Conservation (phyloP, 106 monocot species). For the Amphibolis antarctica region DNA sequence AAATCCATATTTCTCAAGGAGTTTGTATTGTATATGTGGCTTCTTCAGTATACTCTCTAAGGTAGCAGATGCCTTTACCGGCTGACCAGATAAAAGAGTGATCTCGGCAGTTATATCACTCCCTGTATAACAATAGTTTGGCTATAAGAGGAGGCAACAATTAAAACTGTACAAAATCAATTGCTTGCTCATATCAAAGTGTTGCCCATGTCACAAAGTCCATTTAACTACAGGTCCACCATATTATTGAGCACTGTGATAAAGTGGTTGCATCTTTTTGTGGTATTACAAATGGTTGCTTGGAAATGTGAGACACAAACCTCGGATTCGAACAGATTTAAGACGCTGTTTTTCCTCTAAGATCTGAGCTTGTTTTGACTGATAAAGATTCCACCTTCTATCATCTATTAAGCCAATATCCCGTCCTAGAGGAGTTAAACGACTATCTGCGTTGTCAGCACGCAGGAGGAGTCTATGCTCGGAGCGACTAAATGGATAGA, state of each 20-base stretch:
- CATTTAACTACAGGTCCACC: too few species aligned
- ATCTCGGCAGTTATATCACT: constrained; percentile 75
- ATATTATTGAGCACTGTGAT: neutral
- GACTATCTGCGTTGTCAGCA: constrained; percentile 94
- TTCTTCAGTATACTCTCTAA: constrained; percentile 86
- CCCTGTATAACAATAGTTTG: constrained; percentile 11
- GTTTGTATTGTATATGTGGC: constrained; percentile 82
- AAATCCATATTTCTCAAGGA: constrained; percentile 78
- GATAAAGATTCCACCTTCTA: constrained; percentile 78
- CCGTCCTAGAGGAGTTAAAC: constrained; percentile 85
- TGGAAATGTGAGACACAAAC: constrained; percentile 12
- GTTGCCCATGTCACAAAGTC: too few species aligned
- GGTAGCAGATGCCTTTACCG: constrained; percentile 53
- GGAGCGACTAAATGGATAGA: constrained; percentile 46
- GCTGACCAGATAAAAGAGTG: constrained; percentile 65
- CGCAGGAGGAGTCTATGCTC: constrained; percentile 90
- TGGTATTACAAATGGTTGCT: neutral
- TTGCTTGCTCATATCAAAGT: too few species aligned
- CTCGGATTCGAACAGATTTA: constrained; percentile 62
- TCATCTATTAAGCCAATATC: constrained; percentile 97
- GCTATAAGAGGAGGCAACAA: neutral
- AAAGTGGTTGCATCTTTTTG: neutral
- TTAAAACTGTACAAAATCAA: neutral
- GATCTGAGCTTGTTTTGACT: constrained; percentile 70
- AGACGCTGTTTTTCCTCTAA: constrained; percentile 75